Conservation (phyloP, 2,329 filamentous ascomycete species). For the Aspergillus ustus region DNA sequence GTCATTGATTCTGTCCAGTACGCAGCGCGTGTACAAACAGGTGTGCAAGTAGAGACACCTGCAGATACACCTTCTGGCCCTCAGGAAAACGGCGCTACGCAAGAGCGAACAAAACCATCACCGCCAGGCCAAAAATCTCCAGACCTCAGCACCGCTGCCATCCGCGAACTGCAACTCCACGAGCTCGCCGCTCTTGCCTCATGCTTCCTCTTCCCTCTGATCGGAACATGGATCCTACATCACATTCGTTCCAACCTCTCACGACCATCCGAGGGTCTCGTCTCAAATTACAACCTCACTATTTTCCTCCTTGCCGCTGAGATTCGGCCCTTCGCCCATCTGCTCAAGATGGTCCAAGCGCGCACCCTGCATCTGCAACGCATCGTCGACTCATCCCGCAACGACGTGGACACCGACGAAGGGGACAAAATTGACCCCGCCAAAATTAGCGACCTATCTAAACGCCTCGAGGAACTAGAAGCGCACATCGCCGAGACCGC, state of each 20-base stretch:
- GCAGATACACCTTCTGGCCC: not conserved
- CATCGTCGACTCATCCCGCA: constrained; percentile 57
- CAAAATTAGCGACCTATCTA: constrained; percentile 61
- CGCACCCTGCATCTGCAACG: constrained; percentile 82
- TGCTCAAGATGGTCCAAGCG: constrained; percentile 77
- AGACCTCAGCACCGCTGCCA: constrained; percentile 44
- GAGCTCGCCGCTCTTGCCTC: constrained; percentile 75
- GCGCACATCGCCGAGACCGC: constrained; percentile 53
- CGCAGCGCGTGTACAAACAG: not conserved
- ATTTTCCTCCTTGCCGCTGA: constrained; percentile 90
- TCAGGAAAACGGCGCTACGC: not conserved
- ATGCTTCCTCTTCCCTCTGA: constrained; percentile 77
- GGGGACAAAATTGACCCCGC: constrained; percentile 29
- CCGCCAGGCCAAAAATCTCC: not conserved
- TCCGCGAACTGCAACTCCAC: constrained; percentile 70
- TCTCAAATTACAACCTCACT: constrained; percentile 90
- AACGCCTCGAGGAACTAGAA: constrained; percentile 73
- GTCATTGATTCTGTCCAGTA: constrained; percentile 22
- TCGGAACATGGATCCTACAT: constrained; percentile 85
- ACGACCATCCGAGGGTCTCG: constrained; percentile 79
- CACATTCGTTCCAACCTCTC: constrained; percentile 79
- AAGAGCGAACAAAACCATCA: constrained; percentile 11
- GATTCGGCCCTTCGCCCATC: constrained; percentile 78
- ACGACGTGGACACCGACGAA: constrained; percentile 37
- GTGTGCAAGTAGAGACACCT: not conserved